A percentile compares a stretch with the other conserved stretches of the same genome.
These are phyloP conservation scores for Hyaloscypha finlandica DNA, from an alignment of 495 filamentous ascomycete species.

Conservation along the genomic window DNA sequence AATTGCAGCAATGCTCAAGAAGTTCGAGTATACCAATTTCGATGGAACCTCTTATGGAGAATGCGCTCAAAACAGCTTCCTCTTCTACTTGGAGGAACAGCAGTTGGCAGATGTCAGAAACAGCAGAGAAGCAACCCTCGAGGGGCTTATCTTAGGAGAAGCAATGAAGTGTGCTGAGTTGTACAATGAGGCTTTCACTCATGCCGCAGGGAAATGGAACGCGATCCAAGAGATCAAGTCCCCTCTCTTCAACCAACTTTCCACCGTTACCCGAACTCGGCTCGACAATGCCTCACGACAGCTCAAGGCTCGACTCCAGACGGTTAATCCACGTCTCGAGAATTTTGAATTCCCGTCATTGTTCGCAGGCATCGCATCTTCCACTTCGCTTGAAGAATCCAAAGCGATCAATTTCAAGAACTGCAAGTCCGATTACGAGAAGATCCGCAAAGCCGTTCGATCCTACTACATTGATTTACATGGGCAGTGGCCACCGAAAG, in stretches of 20 bases:
- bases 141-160: constrained; percentile 86
- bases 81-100: constrained; percentile 74
- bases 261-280: constrained; percentile 69
- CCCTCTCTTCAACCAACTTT: constrained; percentile 69
- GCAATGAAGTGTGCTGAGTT: constrained; percentile 76
- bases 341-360: constrained; percentile 88
- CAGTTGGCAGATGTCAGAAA: constrained; percentile 75
- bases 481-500: constrained; percentile 93
- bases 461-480: constrained; percentile 79
- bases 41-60: constrained; percentile 85
- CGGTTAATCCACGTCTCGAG: constrained; percentile 65
- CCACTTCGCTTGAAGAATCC: constrained; percentile 68
- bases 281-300: constrained; percentile 82
- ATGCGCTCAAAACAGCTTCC: constrained; percentile 70
- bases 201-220: constrained; percentile 88
- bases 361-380: constrained; percentile 86
- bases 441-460: constrained; percentile 74
- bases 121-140: constrained; percentile 87
- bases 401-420: constrained; percentile 78
- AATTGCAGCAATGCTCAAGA: constrained; percentile 65
- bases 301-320: background rate
- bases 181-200: constrained; percentile 89
- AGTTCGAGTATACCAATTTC: constrained; percentile 76
- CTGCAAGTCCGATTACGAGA: constrained; percentile 74
- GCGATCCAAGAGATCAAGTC: constrained; percentile 67